Base-by-base conservation (phyloP, 2,329 filamentous ascomycete genomes). In the Gyromitra esculenta region DNA sequence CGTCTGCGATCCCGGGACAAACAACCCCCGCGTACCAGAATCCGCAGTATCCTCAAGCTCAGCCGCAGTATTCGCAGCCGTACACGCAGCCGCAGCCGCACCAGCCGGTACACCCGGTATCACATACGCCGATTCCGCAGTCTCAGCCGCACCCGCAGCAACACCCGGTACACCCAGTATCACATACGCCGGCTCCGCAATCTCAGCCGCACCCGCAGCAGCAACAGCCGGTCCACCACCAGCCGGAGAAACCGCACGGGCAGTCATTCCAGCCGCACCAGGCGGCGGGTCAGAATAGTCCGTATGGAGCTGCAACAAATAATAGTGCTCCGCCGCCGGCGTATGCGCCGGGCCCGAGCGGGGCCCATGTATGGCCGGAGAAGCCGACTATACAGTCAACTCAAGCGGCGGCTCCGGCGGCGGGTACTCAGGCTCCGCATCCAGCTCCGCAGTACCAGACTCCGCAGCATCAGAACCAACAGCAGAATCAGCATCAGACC, bases 331-430 rank as follows among this genome's bases (percentile, higher is more conserved):
- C 73, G 2, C 73, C 73, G 0, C 67, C 73, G 4, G 66, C 59
- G 7, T 66, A 75, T 54, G n/a, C 45, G 9, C 56, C 57, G 11
- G 25, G 57, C 25, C 25, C 57, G 21, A n/a, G 13, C n/a, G 48
- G 48, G 5, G 39, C 11, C 1, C 39, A 59, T 9, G 3, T 25
- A 18, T 64, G 56, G 45, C 66, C 60, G 15, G 59, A 70, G 25
- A 75, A 74, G 31, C 73, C 72, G n/a, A 35, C 73, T 18, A 54
- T 75, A n/a, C 65, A 65, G 31, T 64, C 73, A n/a, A 15, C 37
- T 37, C 21, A 52, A 7, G 35, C 59, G 5, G 11, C 31, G 5
- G 25, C 39, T 5, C 43, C 35, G 5, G 25, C 52, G 13, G 18
- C 25, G 25, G 4, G 25, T 4, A 31, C 25, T 31, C 25, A 31